These are phyloP conservation scores for Cylindrodendrum hubeiense DNA, from an alignment of 2,329 filamentous ascomycete species.

Conservation along the genomic window DNA sequence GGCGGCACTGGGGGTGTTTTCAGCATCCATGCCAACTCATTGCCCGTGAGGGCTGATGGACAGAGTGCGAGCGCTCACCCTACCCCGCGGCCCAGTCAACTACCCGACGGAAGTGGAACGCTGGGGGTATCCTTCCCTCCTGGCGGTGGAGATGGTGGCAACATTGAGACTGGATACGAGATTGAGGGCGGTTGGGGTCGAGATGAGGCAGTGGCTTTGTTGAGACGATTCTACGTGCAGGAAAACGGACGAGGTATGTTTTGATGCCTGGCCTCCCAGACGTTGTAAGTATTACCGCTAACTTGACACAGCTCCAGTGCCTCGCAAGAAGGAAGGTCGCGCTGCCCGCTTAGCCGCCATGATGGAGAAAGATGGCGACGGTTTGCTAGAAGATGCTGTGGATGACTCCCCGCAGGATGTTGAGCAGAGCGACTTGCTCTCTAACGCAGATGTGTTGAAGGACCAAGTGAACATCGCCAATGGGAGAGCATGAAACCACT, in stretches of 20 bases:
- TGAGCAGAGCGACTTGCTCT: slow-evolving; percentile 25
- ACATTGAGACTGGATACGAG: slow-evolving; percentile 82
- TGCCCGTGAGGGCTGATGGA: slow-evolving; percentile 52
- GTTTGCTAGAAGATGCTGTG: slow-evolving; percentile 8
- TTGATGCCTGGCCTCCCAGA: not conserved
- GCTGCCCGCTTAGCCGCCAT: slow-evolving; percentile 66
- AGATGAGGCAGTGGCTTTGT: slow-evolving; percentile 91
- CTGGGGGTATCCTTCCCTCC: slow-evolving; percentile 53
- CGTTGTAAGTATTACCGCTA: not conserved
- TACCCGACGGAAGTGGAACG: slow-evolving; percentile 52
- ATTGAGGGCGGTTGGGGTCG: slow-evolving; percentile 90
- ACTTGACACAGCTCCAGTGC: slow-evolving; percentile 58
- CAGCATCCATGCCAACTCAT: slow-evolving; percentile 78
- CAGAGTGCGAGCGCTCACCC: slow-evolving; percentile 57
- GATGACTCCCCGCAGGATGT: slow-evolving; percentile 13
- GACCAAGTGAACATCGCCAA: slow-evolving; percentile 20
- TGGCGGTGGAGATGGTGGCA: slow-evolving; percentile 68
- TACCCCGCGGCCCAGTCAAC: slow-evolving; percentile 51
- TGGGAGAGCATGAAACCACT: not conserved
- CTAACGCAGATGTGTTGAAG: slow-evolving; percentile 26
- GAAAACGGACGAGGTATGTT: slow-evolving; percentile 89
- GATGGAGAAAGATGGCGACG: slow-evolving; percentile 58
- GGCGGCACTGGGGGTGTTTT: slow-evolving; percentile 96
- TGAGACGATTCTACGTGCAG: slow-evolving; percentile 96
- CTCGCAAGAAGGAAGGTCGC: slow-evolving; percentile 67